Percentiles rank a stretch among this genome's conserved stretches.
These are phyloP conservation scores for Mycena pura DNA, from an alignment of 768 basidiomycete species.

Conservation along the genomic window DNA sequence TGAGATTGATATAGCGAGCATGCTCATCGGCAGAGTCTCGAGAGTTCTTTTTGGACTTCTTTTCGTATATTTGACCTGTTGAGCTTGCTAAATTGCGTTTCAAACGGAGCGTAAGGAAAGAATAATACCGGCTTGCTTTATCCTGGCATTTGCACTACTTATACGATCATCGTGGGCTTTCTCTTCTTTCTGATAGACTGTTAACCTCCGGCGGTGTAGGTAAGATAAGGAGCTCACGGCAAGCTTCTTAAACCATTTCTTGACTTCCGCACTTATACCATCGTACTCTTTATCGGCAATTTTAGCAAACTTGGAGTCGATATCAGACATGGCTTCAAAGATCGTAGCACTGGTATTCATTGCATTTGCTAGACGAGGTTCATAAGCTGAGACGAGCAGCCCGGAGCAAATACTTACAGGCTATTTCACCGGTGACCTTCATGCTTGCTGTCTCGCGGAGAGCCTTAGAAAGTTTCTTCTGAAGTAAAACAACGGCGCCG, in stretches of 20 bases:
- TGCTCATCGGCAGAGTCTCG: conserved; percentile 77
- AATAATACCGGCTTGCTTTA: conserved; percentile 74
- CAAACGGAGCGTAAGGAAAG: background rate
- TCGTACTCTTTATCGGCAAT: conserved; percentile 78
- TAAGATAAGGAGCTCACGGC: conserved; percentile 53
- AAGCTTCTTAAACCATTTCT: conserved; percentile 88
- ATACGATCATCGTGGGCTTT: conserved; percentile 77
- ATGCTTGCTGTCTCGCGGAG: conserved; percentile 67
- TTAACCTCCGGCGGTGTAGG: background rate
- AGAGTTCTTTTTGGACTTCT: conserved; percentile 78
- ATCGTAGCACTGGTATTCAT: conserved; percentile 67
- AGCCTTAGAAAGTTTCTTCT: conserved; percentile 80
- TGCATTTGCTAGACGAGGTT: conserved; percentile 60
- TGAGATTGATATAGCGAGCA: conserved; percentile 75
- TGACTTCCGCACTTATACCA: conserved; percentile 66
- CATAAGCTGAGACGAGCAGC: conserved; percentile 7
- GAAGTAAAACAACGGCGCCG: conserved; percentile 61
- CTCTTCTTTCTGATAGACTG: conserved; percentile 71
- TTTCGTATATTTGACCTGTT: conserved; percentile 75
- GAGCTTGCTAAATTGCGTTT: background rate
- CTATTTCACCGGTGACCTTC: conserved; percentile 66
- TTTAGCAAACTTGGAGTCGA: conserved; percentile 79
- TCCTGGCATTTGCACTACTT: conserved; percentile 67
- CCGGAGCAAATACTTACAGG: conserved; percentile 51
- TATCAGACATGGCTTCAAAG: conserved; percentile 73